Evolutionary conservation across 371 early-diverging fungal species (phyloP), one percentile per base, ranked within the genome.

Genomic region (Actinomucor elegans): DNA sequence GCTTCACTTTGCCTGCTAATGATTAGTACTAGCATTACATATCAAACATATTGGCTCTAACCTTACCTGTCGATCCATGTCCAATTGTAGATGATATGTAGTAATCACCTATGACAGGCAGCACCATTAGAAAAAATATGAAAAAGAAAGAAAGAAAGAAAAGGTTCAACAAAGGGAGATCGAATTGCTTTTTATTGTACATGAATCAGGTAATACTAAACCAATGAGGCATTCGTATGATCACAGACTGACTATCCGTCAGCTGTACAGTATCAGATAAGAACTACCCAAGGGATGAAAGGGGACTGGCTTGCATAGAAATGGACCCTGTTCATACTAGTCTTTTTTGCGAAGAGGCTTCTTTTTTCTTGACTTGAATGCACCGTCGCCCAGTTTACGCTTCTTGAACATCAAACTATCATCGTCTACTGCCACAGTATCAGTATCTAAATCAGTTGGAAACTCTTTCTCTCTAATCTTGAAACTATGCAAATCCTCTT

Each of bases 381-480:
- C 29, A 15, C 31, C 35, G 21, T 34, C 44, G 9, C 35, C 57
- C 17, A 56, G 24, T 62, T 80, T 84, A 32, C 84, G 67, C 54
- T 84, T 84, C 60, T 81, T 84, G 52, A 84, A 84, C 14, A 79
- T 52, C 1, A 71, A 63, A 21, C 31, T 64, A 2, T 64, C 44
- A 12, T 59, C 58, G 8, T 57, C 43, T 29, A 62, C 57, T 23
- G 51, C 57, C 3, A 43, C 9, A 33, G 64, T 18, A n/a, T n/a
- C n/a, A 17, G 32, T 20, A 14, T 42, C 52, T 20, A 46, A 18
- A 44, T 65, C 55, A 9, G 32, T 41, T 26, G 71, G 70, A 36
- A 59, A 76, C 31, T 81, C 77, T 41, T 83, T 83, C 49, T 83
- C 85, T 21, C 66, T 71, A 14, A 85, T 67, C 55, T 78, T 81